A percentile compares a stretch with the other conserved stretches of the same genome.
Evolutionary conservation across 805 yeast genomes (phyloP).

Genomic region (Candida loeiensis): DNA sequence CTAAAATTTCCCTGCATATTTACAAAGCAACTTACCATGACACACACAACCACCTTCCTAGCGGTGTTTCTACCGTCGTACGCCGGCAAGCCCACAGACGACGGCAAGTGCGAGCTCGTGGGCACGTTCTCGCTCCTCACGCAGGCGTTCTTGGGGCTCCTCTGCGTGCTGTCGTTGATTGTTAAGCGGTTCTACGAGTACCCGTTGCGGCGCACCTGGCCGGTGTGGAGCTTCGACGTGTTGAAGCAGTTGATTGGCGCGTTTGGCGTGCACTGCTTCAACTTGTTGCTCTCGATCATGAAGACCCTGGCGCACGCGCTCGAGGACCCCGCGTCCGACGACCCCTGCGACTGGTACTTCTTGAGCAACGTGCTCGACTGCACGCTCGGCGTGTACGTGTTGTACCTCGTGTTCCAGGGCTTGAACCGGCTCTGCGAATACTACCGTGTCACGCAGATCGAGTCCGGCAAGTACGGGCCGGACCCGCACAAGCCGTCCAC

Average conservation of each 20-base stretch:
- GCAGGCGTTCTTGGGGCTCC: conserved; percentile 70
- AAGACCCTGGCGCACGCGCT: conserved; percentile 26
- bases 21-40: too few relatives aligned
- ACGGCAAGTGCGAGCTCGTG: conserved; percentile 44
- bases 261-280: conserved; percentile 74
- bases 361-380: conserved; percentile 85
- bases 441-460: conserved; percentile 35
- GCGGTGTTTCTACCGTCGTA: too few relatives aligned
- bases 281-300: conserved; percentile 66
- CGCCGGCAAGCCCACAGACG: too few relatives aligned
- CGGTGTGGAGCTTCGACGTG: conserved; percentile 86
- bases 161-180: conserved; percentile 71
- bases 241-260: conserved; percentile 89
- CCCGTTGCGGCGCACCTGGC: conserved; percentile 80
- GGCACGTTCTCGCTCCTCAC: conserved; percentile 86
- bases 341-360: conserved; percentile 95
- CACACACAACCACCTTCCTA: too few relatives aligned
- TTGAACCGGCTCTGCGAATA: conserved; percentile 44
- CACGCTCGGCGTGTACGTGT: conserved; percentile 85
- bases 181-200: conserved; percentile 74
- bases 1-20: too few relatives aligned
- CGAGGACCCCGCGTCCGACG: conserved; percentile 19
- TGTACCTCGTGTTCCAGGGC: conserved; percentile 49
- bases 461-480: conserved; percentile 61
- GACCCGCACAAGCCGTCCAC: conserved; percentile 53